A percentile compares a stretch with the other conserved stretches of the same genome.
phyloP scores from a whole-genome alignment of 2,329 filamentous ascomycete genomes.

The Xylaria sp. region DNA sequence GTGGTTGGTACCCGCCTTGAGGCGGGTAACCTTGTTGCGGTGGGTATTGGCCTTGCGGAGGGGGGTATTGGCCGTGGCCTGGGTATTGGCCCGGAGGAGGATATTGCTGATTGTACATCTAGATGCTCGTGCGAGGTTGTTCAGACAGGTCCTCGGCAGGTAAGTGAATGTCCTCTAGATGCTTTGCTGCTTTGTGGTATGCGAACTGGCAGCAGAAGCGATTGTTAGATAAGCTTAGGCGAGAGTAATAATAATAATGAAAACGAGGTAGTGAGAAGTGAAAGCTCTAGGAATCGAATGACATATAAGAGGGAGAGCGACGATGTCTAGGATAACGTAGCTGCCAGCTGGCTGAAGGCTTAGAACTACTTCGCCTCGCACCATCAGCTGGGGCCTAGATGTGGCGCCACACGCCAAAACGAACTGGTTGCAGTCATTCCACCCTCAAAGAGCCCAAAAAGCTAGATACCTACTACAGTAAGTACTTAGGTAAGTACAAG shows the following conservation, averaged over 20 bases:
- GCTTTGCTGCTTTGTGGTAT: not conserved
- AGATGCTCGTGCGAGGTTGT: not conserved
- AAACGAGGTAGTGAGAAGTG: not conserved
- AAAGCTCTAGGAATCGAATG: conserved; percentile 5
- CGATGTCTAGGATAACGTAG: too few relatives aligned
- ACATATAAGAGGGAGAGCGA: too few relatives aligned
- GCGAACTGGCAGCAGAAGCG: not conserved
- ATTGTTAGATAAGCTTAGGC: too few relatives aligned
- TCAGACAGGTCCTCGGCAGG: not conserved
- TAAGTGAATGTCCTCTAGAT: not conserved
- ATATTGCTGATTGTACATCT: conserved; percentile 30
- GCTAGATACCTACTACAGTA: too few relatives aligned
- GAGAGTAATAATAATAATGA: not conserved
- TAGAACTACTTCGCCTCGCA: conserved; percentile 18
- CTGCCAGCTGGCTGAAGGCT: conserved; percentile 9
- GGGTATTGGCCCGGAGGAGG: conserved; percentile 36
- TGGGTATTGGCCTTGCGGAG: conserved; percentile 39
- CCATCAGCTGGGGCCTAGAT: conserved; percentile 6
- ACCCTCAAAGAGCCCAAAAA: not conserved
- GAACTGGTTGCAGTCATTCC: conserved; percentile 24
- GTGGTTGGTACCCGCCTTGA: conserved; percentile 34
- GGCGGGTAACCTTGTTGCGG: conserved; percentile 38
- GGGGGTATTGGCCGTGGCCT: conserved; percentile 39
- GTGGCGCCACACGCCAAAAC: conserved; percentile 11
- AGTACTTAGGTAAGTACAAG: too few relatives aligned